Percentiles rank a stretch among this genome's conserved stretches.
Conservation (phyloP, 257 asterid species). For the Ocimum tenuiflorum region DNA sequence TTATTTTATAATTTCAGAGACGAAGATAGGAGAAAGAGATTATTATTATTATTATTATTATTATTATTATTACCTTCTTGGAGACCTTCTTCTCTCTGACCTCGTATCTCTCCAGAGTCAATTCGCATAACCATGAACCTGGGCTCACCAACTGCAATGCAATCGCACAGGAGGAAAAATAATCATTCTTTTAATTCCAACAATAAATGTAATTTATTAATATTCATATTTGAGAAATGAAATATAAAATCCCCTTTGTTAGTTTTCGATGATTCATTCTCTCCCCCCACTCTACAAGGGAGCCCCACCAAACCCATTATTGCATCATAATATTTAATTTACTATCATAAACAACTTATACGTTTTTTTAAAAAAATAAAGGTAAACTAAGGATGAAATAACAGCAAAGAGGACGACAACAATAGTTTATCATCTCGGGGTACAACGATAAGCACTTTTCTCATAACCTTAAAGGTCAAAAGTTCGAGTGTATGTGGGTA, state of each 20-base stretch:
- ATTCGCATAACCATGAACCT: constrained; percentile 54
- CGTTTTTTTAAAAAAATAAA: too few relatives aligned
- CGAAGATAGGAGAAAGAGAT: too few relatives aligned
- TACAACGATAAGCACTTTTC: too few relatives aligned
- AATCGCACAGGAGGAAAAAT: neutral
- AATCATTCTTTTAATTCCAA: too few relatives aligned
- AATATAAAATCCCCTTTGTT: neutral
- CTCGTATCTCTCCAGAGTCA: constrained; percentile 58
- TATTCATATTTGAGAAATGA: neutral
- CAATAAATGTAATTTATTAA: neutral
- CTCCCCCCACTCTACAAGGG: constrained; percentile 5
- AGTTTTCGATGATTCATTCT: neutral
- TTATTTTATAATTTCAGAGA: too few relatives aligned
- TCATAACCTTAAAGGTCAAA: too few relatives aligned
- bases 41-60: too few relatives aligned
- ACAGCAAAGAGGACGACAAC: too few relatives aligned
- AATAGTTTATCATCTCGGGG: too few relatives aligned
- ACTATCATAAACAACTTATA: too few relatives aligned
- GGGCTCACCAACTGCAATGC: constrained; percentile 56
- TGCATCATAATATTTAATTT: neutral
- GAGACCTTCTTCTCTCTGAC: constrained; percentile 60
- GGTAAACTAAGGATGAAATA: too few relatives aligned
- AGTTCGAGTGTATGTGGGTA: too few relatives aligned
- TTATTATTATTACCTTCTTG: constrained; percentile 49
- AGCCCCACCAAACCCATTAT: constrained; percentile 23